Evolutionary conservation across 2,329 filamentous ascomycete species (phyloP), one percentile per base, ranked within the genome.

Genomic region (Neopestalotiopsis sp.): DNA sequence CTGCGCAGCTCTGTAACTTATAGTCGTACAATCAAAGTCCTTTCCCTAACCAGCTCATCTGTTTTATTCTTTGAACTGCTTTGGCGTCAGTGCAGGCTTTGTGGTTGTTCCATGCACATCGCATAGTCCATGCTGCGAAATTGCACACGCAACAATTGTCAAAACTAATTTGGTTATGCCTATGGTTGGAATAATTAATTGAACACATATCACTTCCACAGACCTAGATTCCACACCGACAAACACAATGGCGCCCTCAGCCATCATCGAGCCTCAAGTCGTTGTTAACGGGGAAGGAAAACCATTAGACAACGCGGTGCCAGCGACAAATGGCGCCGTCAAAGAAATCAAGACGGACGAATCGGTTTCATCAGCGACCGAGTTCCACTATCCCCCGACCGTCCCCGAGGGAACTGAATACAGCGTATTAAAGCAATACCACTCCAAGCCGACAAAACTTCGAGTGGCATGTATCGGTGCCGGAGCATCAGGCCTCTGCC

Each of bases 361-460:
- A 30, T 61, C 66, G 32, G 66, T 58, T 69, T 66, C 69, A 17
- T 28, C n/a, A 13, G 34, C 62, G 13, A 28, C 9, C 13, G 20
- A 49, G 40, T 79, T 75, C 65, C 65, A 71, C 60, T 79, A 79
- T 57, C 77, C 76, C 57, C 69, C 72, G 17, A 68, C 69, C 5
- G 40, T 68, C 20, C 32, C 45, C 9, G 71, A 71, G 9, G 69
- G 70, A 1, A 52, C 62, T 1, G 73, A 75, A 4, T 79, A 79
- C 69, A 65, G 70, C 7, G 73, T 79, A 14, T 72, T 79, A 30
- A 68, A 72, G 34, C 77, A 79, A 68, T 79, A 79, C 65, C 78
- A 80, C 69, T 79, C 77, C n/a, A 79, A 79, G 71, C 78, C 78
- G 5, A 75, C 75, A 30, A 79, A 79, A 71, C 60, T 80, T 32